phyloP scores from a whole-genome alignment of 23 red algal genomes.

The Gracilaria gracilis region DNA sequence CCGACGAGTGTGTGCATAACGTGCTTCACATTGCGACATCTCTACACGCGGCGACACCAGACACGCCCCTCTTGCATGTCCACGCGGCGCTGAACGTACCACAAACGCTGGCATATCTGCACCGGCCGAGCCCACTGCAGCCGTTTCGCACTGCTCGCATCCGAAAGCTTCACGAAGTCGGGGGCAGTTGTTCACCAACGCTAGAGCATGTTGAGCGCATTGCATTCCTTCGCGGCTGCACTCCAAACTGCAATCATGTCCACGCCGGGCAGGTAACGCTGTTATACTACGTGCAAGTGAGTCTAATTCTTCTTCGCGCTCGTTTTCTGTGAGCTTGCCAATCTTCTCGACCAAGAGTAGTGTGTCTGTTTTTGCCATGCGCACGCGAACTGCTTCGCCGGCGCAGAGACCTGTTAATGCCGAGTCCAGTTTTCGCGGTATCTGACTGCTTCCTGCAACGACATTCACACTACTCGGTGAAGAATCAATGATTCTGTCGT shows the following conservation, averaged over 20 bases:
- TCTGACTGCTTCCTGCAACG: conserved; percentile 34
- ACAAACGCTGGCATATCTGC: conserved; percentile 84
- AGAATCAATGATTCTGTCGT: conserved; percentile 50
- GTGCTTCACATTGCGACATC: conserved; percentile 53
- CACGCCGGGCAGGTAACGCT: conserved; percentile 29
- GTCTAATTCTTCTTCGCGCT: conserved; percentile 35
- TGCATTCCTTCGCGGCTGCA: conserved; percentile 17
- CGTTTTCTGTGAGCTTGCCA: background rate
- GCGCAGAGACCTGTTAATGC: conserved; percentile 40
- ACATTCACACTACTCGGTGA: conserved; percentile 33
- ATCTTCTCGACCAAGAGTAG: conserved; percentile 16
- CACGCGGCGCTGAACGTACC: conserved; percentile 59
- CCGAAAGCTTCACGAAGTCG: conserved; percentile 47
- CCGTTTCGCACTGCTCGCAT: conserved; percentile 69
- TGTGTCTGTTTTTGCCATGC: conserved; percentile 3
- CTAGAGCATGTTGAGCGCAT: conserved; percentile 46
- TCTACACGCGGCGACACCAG: conserved; percentile 57
- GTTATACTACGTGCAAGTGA: conserved; percentile 32
- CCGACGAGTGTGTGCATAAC: conserved; percentile 66
- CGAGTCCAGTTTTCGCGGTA: conserved; percentile 32
- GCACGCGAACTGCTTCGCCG: conserved; percentile 42
- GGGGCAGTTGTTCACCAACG: conserved; percentile 78
- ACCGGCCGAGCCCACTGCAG: conserved; percentile 74
- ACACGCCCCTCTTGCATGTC: conserved; percentile 79
- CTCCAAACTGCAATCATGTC: conserved; percentile 21